phyloP scores from a whole-genome alignment of 192 early-diverging fungal species.

The Blastocladiella britannica region DNA sequence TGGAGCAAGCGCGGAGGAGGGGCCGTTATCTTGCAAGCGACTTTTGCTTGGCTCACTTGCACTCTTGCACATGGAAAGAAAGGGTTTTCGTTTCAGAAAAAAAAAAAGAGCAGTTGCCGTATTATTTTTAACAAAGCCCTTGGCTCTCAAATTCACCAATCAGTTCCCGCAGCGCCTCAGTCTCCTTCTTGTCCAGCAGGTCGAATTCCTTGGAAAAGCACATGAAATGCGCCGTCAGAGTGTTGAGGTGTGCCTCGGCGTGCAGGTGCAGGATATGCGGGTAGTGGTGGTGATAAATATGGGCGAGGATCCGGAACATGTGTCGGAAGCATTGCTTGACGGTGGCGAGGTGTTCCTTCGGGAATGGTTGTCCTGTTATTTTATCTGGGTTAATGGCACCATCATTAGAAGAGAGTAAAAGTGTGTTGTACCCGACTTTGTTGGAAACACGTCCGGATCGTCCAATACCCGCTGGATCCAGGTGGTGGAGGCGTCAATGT shows the following conservation, averaged over 20 bases:
- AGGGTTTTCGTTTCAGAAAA: too few relatives aligned
- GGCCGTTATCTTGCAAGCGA: too few relatives aligned
- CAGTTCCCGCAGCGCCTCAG: slow-evolving; percentile 56
- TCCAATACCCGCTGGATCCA: slow-evolving; percentile 67
- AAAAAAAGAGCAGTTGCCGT: too few relatives aligned
- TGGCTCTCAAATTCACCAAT: slow-evolving; percentile 32
- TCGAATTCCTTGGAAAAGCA: slow-evolving; percentile 86
- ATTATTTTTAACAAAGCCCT: too few relatives aligned
- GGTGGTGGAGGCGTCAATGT: slow-evolving; percentile 80
- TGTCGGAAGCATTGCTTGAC: slow-evolving; percentile 62
- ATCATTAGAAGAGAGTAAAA: neutral
- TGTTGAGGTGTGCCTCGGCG: slow-evolving; percentile 81
- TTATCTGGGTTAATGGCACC: neutral
- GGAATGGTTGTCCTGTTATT: slow-evolving; percentile 55
- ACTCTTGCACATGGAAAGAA: too few relatives aligned
- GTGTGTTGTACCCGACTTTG: slow-evolving; percentile 51
- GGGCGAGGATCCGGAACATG: slow-evolving; percentile 70
- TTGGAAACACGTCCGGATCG: slow-evolving; percentile 83
- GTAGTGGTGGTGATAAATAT: slow-evolving; percentile 84
- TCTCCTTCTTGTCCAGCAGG: slow-evolving; percentile 75
- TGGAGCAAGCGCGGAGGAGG: too few relatives aligned
- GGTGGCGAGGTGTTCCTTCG: slow-evolving; percentile 45
- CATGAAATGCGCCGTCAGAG: slow-evolving; percentile 86
- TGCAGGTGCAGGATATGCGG: slow-evolving; percentile 60
- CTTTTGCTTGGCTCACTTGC: too few relatives aligned